These are phyloP conservation scores for Hymenoscyphus scutula DNA, from an alignment of 2,329 filamentous ascomycete genomes.

Conservation along the genomic window DNA sequence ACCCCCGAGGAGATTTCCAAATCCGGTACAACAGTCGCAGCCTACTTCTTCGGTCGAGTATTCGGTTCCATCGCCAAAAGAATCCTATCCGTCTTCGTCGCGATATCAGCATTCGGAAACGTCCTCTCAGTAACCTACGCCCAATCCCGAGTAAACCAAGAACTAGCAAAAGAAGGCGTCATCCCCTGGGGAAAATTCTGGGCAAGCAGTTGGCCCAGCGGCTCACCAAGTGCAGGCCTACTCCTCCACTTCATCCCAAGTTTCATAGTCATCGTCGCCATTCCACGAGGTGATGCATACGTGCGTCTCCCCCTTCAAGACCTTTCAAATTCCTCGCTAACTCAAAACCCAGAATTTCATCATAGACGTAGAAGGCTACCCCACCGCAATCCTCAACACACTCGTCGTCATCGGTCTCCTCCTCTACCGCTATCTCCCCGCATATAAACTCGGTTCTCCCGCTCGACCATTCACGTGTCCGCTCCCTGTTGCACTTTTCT, in stretches of 20 bases:
- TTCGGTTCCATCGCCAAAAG: constrained; percentile 44
- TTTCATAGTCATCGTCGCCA: constrained; percentile 51
- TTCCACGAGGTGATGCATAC: constrained; percentile 42
- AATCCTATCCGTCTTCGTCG: constrained; percentile 46
- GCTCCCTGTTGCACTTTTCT: constrained; percentile 38
- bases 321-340: too few species aligned
- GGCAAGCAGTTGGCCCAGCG: constrained; percentile 25
- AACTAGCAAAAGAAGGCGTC: constrained; percentile 47
- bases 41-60: constrained; percentile 52
- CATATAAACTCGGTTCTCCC: constrained; percentile 28
- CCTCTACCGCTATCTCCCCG: constrained; percentile 28
- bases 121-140: constrained; percentile 48
- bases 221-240: constrained; percentile 36
- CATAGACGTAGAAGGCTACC: constrained; percentile 39
- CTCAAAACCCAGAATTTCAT: constrained; percentile 37
- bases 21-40: constrained; percentile 53
- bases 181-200: constrained; percentile 42
- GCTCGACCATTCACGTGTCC: constrained; percentile 40
- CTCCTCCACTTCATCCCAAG: constrained; percentile 60
- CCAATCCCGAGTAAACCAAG: constrained; percentile 46
- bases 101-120: constrained; percentile 48
- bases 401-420: constrained; percentile 37
- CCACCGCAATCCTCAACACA: constrained; percentile 35
- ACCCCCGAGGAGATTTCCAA: constrained; percentile 51
- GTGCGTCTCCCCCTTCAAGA: constrained; percentile 13